Evolutionary conservation across 129 eudicot genomes (phyloP).

Genomic region (Ambrosia artemisiifolia): DNA sequence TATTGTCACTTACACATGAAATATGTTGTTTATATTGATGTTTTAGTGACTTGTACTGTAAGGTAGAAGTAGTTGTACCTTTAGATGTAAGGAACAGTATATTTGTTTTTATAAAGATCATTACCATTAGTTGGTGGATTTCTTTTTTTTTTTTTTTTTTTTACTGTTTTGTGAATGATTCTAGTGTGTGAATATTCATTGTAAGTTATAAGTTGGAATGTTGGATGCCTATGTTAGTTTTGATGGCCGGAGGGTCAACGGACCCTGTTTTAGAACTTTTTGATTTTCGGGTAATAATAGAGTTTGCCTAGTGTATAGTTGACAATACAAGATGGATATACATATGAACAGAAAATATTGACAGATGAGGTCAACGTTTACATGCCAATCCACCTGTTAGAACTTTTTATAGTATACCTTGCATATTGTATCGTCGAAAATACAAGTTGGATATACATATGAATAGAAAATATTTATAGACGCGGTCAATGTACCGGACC

Average conservation of each 20-base stretch:
- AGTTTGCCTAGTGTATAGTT: background rate
- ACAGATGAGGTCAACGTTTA: background rate
- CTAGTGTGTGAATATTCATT: conserved; percentile 27
- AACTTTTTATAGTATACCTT: too few species aligned
- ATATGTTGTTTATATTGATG: too few species aligned
- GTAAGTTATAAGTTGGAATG: too few species aligned
- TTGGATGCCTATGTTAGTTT: too few species aligned
- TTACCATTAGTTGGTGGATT: too few species aligned
- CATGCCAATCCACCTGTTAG: too few species aligned
- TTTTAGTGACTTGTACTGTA: background rate
- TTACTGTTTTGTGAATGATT: conserved; percentile 14
- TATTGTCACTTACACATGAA: background rate
- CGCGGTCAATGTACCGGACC: too few species aligned
- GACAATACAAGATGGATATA: background rate
- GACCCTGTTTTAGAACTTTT: too few species aligned
- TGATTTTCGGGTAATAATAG: background rate
- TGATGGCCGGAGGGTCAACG: too few species aligned
- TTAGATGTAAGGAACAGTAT: background rate
- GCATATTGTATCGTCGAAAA: too few species aligned
- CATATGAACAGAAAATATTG: background rate
- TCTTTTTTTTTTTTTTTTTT: background rate
- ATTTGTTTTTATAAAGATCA: background rate
- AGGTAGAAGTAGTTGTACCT: background rate
- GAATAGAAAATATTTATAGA: too few species aligned
- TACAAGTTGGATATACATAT: too few species aligned